phyloP scores from a whole-genome alignment of 163 green algal genomes.

The Smithsoniella earleae region DNA sequence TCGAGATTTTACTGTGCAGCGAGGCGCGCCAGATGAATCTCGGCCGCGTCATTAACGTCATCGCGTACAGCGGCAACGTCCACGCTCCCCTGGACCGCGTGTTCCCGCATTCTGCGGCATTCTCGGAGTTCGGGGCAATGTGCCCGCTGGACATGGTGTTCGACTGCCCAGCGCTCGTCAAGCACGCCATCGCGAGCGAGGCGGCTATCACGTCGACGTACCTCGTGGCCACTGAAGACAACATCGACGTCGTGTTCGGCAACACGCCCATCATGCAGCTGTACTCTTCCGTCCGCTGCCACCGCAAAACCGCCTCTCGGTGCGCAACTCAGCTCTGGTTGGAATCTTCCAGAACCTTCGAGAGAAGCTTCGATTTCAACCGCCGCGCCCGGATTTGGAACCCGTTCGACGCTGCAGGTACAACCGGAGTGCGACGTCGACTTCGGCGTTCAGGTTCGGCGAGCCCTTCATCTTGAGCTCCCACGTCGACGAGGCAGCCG shows the following conservation, averaged over 20 bases:
- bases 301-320: slow-evolving; percentile 24
- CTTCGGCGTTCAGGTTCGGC: too few species aligned
- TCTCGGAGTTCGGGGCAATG: background rate
- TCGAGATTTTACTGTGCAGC: background rate
- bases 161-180: slow-evolving; percentile 7
- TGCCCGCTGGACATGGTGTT: background rate
- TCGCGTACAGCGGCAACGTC: slow-evolving; percentile 16
- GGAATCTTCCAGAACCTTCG: too few species aligned
- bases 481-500: too few species aligned
- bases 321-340: too few species aligned
- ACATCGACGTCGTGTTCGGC: background rate
- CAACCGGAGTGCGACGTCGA: too few species aligned
- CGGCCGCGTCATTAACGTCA: background rate
- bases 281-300: background rate
- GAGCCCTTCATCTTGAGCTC: too few species aligned
- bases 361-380: too few species aligned
- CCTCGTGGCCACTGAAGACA: background rate
- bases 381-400: too few species aligned
- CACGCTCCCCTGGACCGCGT: background rate
- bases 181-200: slow-evolving; percentile 14
- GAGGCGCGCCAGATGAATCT: background rate
- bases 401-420: too few species aligned
- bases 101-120: background rate
- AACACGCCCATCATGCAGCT: background rate
- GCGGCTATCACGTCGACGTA: background rate